Conservation (phyloP, 148 eudicot genomes). For the Rhododendron ferrugineum region DNA sequence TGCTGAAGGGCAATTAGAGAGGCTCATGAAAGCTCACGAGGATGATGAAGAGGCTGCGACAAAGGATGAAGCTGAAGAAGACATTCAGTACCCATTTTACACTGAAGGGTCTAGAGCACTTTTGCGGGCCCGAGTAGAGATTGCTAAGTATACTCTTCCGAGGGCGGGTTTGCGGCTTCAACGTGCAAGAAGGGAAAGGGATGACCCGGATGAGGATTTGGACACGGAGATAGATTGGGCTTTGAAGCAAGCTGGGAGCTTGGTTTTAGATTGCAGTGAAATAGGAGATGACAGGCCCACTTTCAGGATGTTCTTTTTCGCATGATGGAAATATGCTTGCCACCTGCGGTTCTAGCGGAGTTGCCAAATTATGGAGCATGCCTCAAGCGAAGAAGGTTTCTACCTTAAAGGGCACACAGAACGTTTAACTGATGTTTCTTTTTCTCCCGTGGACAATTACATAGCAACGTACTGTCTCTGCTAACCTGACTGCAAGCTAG, state of each 20-base stretch:
- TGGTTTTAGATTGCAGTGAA: slow-evolving; percentile 73
- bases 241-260: slow-evolving; percentile 30
- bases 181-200: slow-evolving; percentile 71
- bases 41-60: slow-evolving; percentile 80
- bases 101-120: slow-evolving; percentile 72
- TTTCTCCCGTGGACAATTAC: slow-evolving; percentile 58
- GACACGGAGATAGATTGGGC: slow-evolving; percentile 80
- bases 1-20: slow-evolving; percentile 84
- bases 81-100: slow-evolving; percentile 77
- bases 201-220: slow-evolving; percentile 90
- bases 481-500: slow-evolving; percentile 67
- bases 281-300: slow-evolving; percentile 6
- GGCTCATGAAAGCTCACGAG: slow-evolving; percentile 81
- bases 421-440: slow-evolving; percentile 64
- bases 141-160: slow-evolving; percentile 58
- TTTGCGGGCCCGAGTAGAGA: slow-evolving; percentile 53
- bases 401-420: slow-evolving; percentile 80
- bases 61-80: slow-evolving; percentile 55
- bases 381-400: slow-evolving; percentile 58
- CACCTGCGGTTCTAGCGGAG: slow-evolving; percentile 60
- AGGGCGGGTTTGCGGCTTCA: slow-evolving; percentile 58
- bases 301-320: too few relatives aligned
- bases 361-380: slow-evolving; percentile 90
- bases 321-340: too few relatives aligned
- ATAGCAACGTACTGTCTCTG: slow-evolving; percentile 91